A percentile compares a stretch with the other conserved stretches of the same genome.
Conservation (phyloP, 768 basidiomycete species). For the Leccinellum rugosiceps region DNA sequence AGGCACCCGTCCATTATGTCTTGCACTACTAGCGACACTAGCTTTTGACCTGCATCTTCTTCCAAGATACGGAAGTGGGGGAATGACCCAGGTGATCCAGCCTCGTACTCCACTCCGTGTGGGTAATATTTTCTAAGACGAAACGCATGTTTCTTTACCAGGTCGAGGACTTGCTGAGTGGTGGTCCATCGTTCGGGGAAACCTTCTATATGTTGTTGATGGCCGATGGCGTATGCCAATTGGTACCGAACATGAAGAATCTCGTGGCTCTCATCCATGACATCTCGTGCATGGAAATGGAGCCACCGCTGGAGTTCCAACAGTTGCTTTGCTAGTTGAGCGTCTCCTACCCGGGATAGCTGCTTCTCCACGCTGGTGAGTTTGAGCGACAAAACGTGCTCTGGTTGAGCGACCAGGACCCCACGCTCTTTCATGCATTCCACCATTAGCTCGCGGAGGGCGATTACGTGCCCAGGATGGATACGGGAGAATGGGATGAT, state of each 20-base stretch:
- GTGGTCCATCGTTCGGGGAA: slow-evolving; percentile 35
- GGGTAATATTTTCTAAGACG: slow-evolving; percentile 4
- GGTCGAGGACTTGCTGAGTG: slow-evolving; percentile 28
- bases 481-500: slow-evolving; percentile 48
- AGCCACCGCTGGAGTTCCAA: slow-evolving; percentile 27
- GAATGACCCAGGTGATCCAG: slow-evolving; percentile 14
- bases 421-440: slow-evolving; percentile 40
- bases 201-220: slow-evolving; percentile 26
- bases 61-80: slow-evolving; percentile 23
- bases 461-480: slow-evolving; percentile 9
- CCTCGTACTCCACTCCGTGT: slow-evolving; percentile 17
- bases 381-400: slow-evolving; percentile 51
- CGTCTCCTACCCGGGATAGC: not conserved
- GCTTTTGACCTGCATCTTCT: not conserved
- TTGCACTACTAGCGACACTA: slow-evolving; percentile 12
- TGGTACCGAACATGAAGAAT: slow-evolving; percentile 36
- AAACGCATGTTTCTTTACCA: slow-evolving; percentile 19
- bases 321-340: slow-evolving; percentile 13
- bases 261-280: slow-evolving; percentile 32
- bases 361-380: slow-evolving; percentile 43
- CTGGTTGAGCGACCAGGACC: slow-evolving; percentile 48
- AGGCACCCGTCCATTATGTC: slow-evolving; percentile 17
- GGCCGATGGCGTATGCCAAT: slow-evolving; percentile 34
- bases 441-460: slow-evolving; percentile 32
- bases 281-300: slow-evolving; percentile 23